Base-by-base conservation (phyloP, 352 stramenopile species). In the Phytophthora macrochlamydospora region DNA sequence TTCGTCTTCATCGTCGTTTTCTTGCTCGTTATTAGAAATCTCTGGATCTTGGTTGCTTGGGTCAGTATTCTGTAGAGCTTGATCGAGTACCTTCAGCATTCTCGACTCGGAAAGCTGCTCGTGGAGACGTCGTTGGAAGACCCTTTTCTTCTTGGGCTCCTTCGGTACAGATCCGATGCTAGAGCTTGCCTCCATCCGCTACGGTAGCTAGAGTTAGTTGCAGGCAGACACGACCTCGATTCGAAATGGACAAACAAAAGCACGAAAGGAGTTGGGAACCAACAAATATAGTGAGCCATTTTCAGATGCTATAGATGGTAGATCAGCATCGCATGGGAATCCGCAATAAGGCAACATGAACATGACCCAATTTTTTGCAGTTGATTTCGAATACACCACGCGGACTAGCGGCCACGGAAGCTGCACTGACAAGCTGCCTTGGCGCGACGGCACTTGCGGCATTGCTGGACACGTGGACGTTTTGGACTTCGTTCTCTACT, bases 51-150 rank as follows among this genome's bases (percentile, higher is more conserved):
- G 9, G 7, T 44, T 32, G n/a, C 14, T 14, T 42, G 62, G 38
- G 55, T 45, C 7, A 8, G 35, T 40, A 7, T 75, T 49, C 37
- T 71, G 67, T 8, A 91, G 73, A 24, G 71, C 70, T 4, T 71
- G 74, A 30, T 92, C 84, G 30, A 92, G 73, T 31, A 92, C 65
- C 63, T 88, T 67, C 12, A 92, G 73, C 69, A 89, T 89, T 46
- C 84, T 76, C 9, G 81, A 91, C 63, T 92, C 84, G 35, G 70
- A 85, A 52, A 92, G 81, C 50, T 84, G 84, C 11, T 76, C 69
- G 51, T 83, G 83, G 29, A 92, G 70, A 9, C 77, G 79, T 2
- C 84, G 78, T 44, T 90, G 80, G 54, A 92, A 73, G 12, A 73
- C 52, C 42, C 49, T 35, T 59, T 67, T 71, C 31, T 32, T 59